Base-by-base conservation (phyloP, 2,329 filamentous ascomycete species). In the Tolypocladium pustulatum region DNA sequence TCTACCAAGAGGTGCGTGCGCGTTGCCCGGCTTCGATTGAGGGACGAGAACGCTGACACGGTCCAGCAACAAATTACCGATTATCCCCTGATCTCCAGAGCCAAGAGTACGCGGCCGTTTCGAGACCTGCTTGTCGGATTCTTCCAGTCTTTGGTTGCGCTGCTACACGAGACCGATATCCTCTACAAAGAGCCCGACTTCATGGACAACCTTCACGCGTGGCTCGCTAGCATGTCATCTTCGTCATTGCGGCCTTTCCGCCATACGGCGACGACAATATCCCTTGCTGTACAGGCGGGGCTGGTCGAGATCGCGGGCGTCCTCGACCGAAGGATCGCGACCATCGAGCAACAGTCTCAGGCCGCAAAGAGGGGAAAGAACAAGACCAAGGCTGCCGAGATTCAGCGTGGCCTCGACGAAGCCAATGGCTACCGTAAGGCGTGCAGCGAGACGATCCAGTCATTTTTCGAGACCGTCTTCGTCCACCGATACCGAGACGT, bases 401-500 rank as follows among this genome's bases (percentile, higher is more conserved):
- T 94, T 30, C 84, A 95, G 68, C 79, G 83, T 49, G 88, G 85
- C 58, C 79, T 93, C 43, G 81, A 87, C 51, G 84, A 91, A 63
- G 85, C 86, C 40, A 86, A 87, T 62, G 76, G 84, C 61, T 87
- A 86, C 68, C 81, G 90, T 38, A 86, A 90, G 60, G 77, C 81
- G 15, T 83, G 91, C 57, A 86, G 90, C 63, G 81, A 82, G 36
- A 80, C 87, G 60, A 85, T 97, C 59, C 87, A 87, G 64, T 91
- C 95, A 64, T 90, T 91, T 66, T 96, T 97, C 68, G 89, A 96
- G 65, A 89, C 90, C 2, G 87, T 97, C 54, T 99, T 96, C 69
- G 88, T 97, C 36, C 93, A 99, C 73, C 87, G 94, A 54, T 99
- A 97, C 72, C 89, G 94, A 61, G 94, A 99, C 69, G 85, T 97